Percentiles rank a stretch among this genome's conserved stretches.
These are phyloP conservation scores for Melocanna baccifera DNA, from an alignment of 176 grass and related monocot genomes.

Conservation along the genomic window DNA sequence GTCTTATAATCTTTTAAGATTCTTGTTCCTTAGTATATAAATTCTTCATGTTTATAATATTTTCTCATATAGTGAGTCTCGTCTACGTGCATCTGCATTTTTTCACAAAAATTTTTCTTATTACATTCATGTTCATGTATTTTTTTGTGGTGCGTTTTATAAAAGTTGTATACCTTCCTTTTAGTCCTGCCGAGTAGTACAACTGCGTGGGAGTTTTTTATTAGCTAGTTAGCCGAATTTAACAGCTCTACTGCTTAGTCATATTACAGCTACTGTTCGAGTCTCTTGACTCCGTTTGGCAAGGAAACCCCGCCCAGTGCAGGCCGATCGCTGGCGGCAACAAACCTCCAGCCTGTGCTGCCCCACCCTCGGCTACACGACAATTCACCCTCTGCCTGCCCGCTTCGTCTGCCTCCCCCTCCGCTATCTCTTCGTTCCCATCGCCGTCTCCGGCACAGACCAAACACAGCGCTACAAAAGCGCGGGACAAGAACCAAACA, in stretches of 20 bases:
- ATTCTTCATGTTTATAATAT: too few relatives aligned
- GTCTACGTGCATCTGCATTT: too few relatives aligned
- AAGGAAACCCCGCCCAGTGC: slow-evolving; percentile 12
- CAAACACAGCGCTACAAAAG: background rate
- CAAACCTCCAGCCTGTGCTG: slow-evolving; percentile 57
- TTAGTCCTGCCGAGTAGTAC: too few relatives aligned
- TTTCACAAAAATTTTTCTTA: too few relatives aligned
- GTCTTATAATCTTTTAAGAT: too few relatives aligned
- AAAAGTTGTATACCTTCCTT: too few relatives aligned
- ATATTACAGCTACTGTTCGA: background rate
- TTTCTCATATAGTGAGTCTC: too few relatives aligned
- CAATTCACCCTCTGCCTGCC: slow-evolving; percentile 22
- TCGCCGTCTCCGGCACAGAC: slow-evolving; percentile 31
- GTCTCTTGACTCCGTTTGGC: background rate
- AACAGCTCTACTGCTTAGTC: background rate
- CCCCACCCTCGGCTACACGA: slow-evolving; percentile 38
- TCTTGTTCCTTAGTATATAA: too few relatives aligned
- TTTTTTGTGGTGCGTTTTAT: too few relatives aligned
- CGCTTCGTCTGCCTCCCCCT: background rate
- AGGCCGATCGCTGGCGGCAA: background rate
- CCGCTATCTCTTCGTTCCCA: slow-evolving; percentile 1
- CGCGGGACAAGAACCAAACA: background rate
- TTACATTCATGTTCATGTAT: too few relatives aligned
- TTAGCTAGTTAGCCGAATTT: background rate
- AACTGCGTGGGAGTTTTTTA: background rate